Evolutionary conservation across 345 rosid species (phyloP).

Genomic region (Zanthoxylum bungeanum): DNA sequence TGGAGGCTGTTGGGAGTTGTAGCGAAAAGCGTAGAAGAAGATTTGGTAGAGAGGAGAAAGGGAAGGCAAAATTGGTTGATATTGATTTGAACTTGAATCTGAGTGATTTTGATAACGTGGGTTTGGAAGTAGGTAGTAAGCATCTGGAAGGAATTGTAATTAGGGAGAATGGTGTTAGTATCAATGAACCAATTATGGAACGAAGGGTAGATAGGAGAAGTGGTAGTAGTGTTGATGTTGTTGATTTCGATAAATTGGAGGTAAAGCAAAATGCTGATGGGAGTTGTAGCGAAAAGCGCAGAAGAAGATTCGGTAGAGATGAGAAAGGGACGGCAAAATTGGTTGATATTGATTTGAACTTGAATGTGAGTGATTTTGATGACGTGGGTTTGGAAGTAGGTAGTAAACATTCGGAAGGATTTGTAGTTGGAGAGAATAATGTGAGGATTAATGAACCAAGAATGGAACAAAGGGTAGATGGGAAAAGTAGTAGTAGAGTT

Average conservation of each 20-base stretch:
- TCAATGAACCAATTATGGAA: constrained; percentile 5
- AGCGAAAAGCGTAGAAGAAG: constrained; percentile 23
- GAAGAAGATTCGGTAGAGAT: constrained; percentile 38
- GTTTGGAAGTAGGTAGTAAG: constrained; percentile 19
- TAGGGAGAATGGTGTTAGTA: too few species aligned
- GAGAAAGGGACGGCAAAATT: constrained; percentile 57
- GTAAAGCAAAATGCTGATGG: not conserved
- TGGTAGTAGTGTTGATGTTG: constrained; percentile 1
- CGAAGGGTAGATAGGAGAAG: constrained; percentile 11
- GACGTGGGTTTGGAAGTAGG: constrained; percentile 19
- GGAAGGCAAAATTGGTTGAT: constrained; percentile 38
- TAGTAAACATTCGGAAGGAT: constrained; percentile 14
- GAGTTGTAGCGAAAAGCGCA: constrained; percentile 8
- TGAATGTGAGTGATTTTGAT: constrained; percentile 1
- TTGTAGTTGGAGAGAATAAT: constrained; percentile 8
- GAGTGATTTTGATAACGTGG: constrained; percentile 7
- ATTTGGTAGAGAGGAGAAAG: constrained; percentile 56
- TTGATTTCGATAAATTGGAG: constrained; percentile 1
- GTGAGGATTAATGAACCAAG: too few species aligned
- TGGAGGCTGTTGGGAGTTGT: not conserved
- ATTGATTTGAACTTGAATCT: constrained; percentile 3
- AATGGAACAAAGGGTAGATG: constrained; percentile 15
- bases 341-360: constrained; percentile 17
- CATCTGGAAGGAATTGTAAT: constrained; percentile 10
- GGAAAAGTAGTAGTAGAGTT: constrained; percentile 2